Base-by-base conservation (phyloP, 768 basidiomycete genomes). In the Exidia glandulosa region DNA sequence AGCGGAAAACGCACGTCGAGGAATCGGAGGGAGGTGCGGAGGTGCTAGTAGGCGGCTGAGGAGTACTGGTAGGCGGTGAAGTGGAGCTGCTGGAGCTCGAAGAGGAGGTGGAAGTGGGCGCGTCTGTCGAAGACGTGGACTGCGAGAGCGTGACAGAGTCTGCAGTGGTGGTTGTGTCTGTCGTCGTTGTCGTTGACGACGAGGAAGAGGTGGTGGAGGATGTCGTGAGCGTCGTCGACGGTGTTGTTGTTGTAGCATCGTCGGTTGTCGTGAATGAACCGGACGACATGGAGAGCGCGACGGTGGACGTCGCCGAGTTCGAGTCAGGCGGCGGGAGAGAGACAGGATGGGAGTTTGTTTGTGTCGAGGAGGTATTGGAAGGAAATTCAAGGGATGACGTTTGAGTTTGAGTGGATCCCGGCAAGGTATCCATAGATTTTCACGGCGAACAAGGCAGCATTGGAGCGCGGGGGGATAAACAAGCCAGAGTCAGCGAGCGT, bases 181-280 rank as follows among this genome's bases (percentile, higher is more conserved):
- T 36, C 16, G 34, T 45, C 19, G 41, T 6, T 45, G 41, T 14
- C 19, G 41, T 14, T 45, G 41, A 6, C 41, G 66, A 57, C 29
- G 55, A 19, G 16, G 34, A 45, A 31, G 63, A 32, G 29, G 62
- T 13, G 60, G 59, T 31, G 56, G 64, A 59, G 14, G 61, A 56
- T 19, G 64, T 52, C 25, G 56, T 60, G 33, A 63, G 60, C 6
- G 62, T 37, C 27, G 61, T 33, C 1, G 66, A n/a, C 41, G 66
- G 59, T 25, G 68, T 65, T 55, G 61, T 32, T 16, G 60, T 59
- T 52, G 62, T 65, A 25, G 60, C n/a, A 29, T 63, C 23, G n/a
- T 61, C 59, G 7, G 66, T 60, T 45, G 62, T 62, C 33, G 67
- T 59, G 41, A 45, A 45, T 45, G 41, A 14, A 45, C 41, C 41